phyloP scores from a whole-genome alignment of 352 stramenopile species.

The Pythium monospermum region DNA sequence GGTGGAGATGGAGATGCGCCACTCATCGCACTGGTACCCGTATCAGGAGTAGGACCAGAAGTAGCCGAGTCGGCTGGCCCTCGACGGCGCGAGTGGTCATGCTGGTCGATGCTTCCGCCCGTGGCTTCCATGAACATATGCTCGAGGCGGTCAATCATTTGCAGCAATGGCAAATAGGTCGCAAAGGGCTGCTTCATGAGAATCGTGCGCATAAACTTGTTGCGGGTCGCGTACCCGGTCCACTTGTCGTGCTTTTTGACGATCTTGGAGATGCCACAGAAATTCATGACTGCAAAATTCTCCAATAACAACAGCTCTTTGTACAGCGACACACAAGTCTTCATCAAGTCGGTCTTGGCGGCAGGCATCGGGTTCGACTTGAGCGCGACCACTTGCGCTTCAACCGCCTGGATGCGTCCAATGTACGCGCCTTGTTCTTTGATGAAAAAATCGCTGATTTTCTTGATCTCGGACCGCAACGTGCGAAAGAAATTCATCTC shows the following conservation, averaged over 20 bases:
- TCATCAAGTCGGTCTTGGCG: slow-evolving; percentile 77
- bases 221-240: slow-evolving; percentile 87
- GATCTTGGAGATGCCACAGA: slow-evolving; percentile 88
- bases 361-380: slow-evolving; percentile 34
- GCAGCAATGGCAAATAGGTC: slow-evolving; percentile 75
- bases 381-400: slow-evolving; percentile 27
- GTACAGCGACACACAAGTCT: slow-evolving; percentile 75
- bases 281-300: slow-evolving; percentile 89
- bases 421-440: slow-evolving; percentile 76
- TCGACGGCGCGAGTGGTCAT: slow-evolving; percentile 51
- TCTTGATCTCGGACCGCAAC: slow-evolving; percentile 78
- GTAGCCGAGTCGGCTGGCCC: slow-evolving; percentile 20
- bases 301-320: slow-evolving; percentile 85
- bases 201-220: slow-evolving; percentile 89
- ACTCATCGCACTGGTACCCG: too few species aligned
- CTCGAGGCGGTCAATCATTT: slow-evolving; percentile 85
- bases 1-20: too few species aligned
- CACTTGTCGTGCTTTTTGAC: slow-evolving; percentile 90
- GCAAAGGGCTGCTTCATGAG: slow-evolving; percentile 87
- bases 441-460: slow-evolving; percentile 83
- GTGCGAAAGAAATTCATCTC: slow-evolving; percentile 88
- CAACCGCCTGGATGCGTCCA: slow-evolving; percentile 55
- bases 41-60: not conserved
- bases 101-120: slow-evolving; percentile 81
- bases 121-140: slow-evolving; percentile 87